Evolutionary conservation across 192 early-diverging fungal species (phyloP).

Genomic region (Phlyctochytrium bullatum): DNA sequence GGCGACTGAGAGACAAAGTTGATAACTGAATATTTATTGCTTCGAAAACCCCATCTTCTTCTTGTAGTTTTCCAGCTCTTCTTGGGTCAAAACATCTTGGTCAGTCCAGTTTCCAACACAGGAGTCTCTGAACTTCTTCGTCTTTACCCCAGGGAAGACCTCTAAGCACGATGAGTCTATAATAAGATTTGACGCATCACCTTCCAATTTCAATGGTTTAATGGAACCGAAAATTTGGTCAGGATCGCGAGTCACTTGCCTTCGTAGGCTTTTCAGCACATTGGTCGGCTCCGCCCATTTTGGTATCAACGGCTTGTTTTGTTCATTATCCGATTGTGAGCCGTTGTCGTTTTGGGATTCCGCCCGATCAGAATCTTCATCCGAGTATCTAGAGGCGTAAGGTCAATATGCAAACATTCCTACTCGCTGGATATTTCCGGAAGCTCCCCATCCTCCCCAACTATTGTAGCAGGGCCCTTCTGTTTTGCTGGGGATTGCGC

Average conservation of each 20-base stretch:
- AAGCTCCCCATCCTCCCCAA: slow-evolving; percentile 32
- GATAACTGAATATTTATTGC: too few species aligned
- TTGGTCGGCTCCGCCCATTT: slow-evolving; percentile 28
- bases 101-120: slow-evolving; percentile 26
- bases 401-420: slow-evolving; percentile 7
- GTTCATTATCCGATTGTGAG: not conserved
- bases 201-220: slow-evolving; percentile 26
- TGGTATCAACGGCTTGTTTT: slow-evolving; percentile 12
- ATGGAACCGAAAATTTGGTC: slow-evolving; percentile 30
- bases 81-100: slow-evolving; percentile 14
- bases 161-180: slow-evolving; percentile 10
- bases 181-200: slow-evolving; percentile 8
- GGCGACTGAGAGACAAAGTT: too few species aligned
- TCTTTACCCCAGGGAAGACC: slow-evolving; percentile 15
- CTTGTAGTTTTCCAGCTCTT: slow-evolving; percentile 32
- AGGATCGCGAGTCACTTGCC: slow-evolving; percentile 21
- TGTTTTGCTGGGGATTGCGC: not conserved
- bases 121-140: slow-evolving; percentile 25
- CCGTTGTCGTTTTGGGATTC: not conserved
- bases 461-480: slow-evolving; percentile 25
- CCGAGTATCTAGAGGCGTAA: slow-evolving; percentile 20
- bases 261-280: slow-evolving; percentile 22
- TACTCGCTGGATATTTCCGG: slow-evolving; percentile 29
- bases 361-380: slow-evolving; percentile 17
- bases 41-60: slow-evolving; percentile 25